Percentiles rank a stretch among this genome's conserved stretches.
These are phyloP conservation scores for Malus hybrid DNA, from an alignment of 331 rosid genomes.

Conservation along the genomic window DNA sequence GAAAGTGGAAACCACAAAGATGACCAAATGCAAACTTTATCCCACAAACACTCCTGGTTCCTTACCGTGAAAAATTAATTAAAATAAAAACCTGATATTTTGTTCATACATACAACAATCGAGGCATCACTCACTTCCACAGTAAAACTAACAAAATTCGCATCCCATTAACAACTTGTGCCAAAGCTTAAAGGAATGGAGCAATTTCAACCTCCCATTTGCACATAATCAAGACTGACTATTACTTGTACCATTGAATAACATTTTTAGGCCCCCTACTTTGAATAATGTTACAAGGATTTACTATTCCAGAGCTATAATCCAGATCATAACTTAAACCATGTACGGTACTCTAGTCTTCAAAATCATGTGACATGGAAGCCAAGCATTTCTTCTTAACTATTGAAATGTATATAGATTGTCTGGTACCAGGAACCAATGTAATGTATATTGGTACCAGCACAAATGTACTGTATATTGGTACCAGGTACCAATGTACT, in stretches of 20 bases:
- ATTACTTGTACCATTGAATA: background rate
- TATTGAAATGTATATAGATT: background rate
- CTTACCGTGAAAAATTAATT: no score
- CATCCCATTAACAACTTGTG: background rate
- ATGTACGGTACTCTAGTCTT: background rate
- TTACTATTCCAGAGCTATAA: background rate
- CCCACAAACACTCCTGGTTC: no score
- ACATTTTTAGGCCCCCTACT: background rate
- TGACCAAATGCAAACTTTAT: no score
- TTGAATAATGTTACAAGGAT: background rate
- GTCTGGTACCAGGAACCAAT: background rate
- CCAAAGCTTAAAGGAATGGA: background rate
- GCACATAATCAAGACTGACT: background rate
- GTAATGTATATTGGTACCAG: background rate
- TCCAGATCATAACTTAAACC: background rate
- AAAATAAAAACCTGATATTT: no score
- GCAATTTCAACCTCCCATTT: background rate
- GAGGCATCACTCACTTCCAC: no score
- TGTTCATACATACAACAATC: background rate
- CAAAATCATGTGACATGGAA: background rate
- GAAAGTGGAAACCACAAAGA: no score
- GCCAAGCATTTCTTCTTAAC: background rate
- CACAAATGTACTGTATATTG: no score
- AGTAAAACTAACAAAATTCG: background rate
- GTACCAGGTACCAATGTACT: background rate